Percentiles rank a stretch among this genome's conserved stretches.
phyloP scores from a whole-genome alignment of 352 stramenopile species.

The Blastocystis sp. region DNA sequence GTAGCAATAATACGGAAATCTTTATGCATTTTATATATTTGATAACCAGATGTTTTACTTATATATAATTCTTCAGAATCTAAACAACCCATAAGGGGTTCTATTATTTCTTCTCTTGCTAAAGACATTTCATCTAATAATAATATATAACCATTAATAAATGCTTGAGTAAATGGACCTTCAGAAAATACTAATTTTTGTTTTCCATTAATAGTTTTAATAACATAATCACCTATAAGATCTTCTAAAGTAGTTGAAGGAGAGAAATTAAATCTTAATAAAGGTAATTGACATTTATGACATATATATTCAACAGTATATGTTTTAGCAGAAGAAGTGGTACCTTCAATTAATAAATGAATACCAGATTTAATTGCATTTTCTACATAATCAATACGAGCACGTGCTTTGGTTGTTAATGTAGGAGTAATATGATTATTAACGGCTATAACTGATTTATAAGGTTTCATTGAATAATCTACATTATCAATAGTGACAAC shows the following conservation, averaged over 20 bases:
- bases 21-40: conserved; percentile 8
- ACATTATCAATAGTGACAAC: no score
- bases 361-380: conserved; percentile 2
- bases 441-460: no score
- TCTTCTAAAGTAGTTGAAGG: conserved; percentile 17
- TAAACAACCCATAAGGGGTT: background rate
- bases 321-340: conserved; percentile 11
- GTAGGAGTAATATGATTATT: no score
- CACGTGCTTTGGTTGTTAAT: no score
- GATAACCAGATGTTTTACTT: background rate
- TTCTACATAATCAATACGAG: no score
- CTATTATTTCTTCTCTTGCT: no score
- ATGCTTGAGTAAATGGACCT: conserved; percentile 23
- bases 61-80: background rate
- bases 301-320: conserved; percentile 14
- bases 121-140: conserved; percentile 21
- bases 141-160: conserved; percentile 9
- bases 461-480: no score
- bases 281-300: background rate
- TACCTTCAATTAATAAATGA: background rate
- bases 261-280: conserved; percentile 10
- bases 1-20: conserved; percentile 27
- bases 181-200: conserved; percentile 1
- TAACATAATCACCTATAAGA: conserved; percentile 3
- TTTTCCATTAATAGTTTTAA: conserved; percentile 1